Base-by-base conservation (phyloP, 208 protist species). In the Lotmaria passim region DNA sequence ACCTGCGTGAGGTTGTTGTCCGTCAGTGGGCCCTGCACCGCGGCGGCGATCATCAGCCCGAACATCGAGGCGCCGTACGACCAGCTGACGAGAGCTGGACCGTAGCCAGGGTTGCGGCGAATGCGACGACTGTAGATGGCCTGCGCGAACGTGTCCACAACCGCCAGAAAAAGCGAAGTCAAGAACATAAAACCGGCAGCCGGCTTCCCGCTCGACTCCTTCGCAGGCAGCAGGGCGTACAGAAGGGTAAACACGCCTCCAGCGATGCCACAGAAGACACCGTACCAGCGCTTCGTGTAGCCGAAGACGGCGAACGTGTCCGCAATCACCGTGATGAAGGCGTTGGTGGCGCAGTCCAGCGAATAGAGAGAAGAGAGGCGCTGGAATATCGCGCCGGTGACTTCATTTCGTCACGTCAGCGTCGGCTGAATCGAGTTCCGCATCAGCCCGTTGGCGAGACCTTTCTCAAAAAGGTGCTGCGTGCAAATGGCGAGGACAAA, bases 271-370 rank as follows among this genome's bases (percentile, higher is more conserved):
- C 83, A 92, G 7, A 82, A 7, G 30, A 83, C 66, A 34, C 77
- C 63, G 83, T 90, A 91, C 85, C 85, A 95, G 7, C 87, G 82
- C 77, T 91, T 93, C 8, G 82, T 85, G 73, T 93, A 93, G 28
- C 84, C 82, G 24, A 87, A 79, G 15, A 92, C 51, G 8, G 82
- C 74, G 39, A 93, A 83, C 55, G 76, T 81, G 61, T 93, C 90
- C 19, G 77, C 82, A 26, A 93, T 58, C 31, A 86, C 75, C 14
- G 83, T 88, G 38, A 78, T 78, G 56, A 91, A 67, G 46, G 90
- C 70, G 62, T 90, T 95, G 50, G 90, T 68, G 28, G 86, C 79
- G 72, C 81, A 90, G 19, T 79, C 90, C 41, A 95, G 71, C 2
- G 72, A 60, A 38, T 82, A 73, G 41, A 91, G 52, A 28, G 68